Evolutionary conservation across 1,284 basidiomycete genomes (phyloP), one percentile per base, ranked within the genome.

Genomic region (Ceratobasidium sp.): DNA sequence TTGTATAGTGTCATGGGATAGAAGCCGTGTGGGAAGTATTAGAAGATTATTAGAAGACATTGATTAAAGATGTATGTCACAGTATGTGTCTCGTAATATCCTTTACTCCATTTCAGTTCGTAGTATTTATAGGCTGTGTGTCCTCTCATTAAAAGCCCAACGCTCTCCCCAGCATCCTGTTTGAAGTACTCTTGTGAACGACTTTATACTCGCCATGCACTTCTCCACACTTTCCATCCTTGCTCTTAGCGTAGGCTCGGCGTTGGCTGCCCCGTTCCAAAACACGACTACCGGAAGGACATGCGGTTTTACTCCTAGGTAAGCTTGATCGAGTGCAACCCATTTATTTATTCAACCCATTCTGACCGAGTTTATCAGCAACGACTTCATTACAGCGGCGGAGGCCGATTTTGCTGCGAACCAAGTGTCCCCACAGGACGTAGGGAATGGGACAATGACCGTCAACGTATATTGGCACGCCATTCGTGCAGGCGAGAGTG

Each of bases 391-490:
- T 10, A 76, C 79, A n/a, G 51, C 64, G 33, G 75, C 76, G 26
- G 79, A 79, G 83, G 84, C 84, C 39, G 86, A 88, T 82, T 89
- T 89, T 77, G 72, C 77, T 66, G 66, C 69, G 15, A 40, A 71
- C 77, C 42, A 73, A 49, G 55, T 67, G 23, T 72, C 75, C 61
- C 46, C 49, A 26, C 67, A 58, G 67, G 68, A 58, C 20, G 69
- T 44, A 26, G n/a, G 28, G 67, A 66, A 76, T 20, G 33, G 70
- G 23, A 39, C 79, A 15, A 46, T 69, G 7, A 71, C 56, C 56
- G 77, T 80, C 51, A 58, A 44, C 1, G 79, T 80, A 23, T 79
- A 80, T 66, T 80, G 67, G 67, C 81, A 81, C 56, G 64, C 78
- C 23, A 80, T 81, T 53, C 69, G 60, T 39, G 56, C 79, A 49